Evolutionary conservation across 2,329 filamentous ascomycete genomes (phyloP).

Genomic region (Nemania abortiva): DNA sequence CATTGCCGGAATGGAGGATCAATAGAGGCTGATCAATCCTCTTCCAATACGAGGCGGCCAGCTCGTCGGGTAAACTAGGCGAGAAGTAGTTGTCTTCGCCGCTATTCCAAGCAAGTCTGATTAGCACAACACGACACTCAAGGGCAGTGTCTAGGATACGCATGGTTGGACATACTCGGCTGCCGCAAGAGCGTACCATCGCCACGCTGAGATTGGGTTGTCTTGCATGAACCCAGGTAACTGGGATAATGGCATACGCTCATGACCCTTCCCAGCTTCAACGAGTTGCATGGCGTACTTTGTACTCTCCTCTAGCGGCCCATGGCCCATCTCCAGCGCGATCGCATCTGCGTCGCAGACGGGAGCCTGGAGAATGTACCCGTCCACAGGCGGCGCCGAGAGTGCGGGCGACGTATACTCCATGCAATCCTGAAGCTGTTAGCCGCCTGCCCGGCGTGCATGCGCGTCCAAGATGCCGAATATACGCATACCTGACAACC

Average conservation of each 20-base stretch:
- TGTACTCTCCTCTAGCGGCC: constrained; percentile 60
- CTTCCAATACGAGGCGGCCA: constrained; percentile 74
- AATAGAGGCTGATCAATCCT: constrained; percentile 69
- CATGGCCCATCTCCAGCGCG: constrained; percentile 57
- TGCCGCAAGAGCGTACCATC: constrained; percentile 63
- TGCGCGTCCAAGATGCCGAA: neutral
- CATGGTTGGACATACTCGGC: constrained; percentile 60
- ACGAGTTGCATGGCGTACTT: constrained; percentile 67
- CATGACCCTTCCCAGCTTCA: constrained; percentile 63
- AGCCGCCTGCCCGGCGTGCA: constrained; percentile 14
- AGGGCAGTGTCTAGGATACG: neutral
- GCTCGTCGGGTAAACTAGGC: constrained; percentile 72
- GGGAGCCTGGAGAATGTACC: constrained; percentile 82
- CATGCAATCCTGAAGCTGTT: constrained; percentile 63
- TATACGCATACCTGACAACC: constrained; percentile 63
- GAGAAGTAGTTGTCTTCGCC: constrained; percentile 91
- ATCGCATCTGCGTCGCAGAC: constrained; percentile 81
- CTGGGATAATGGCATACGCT: constrained; percentile 65
- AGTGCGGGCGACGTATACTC: constrained; percentile 63
- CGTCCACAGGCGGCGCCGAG: constrained; percentile 70
- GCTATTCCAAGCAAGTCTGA: constrained; percentile 51
- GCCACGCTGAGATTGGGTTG: constrained; percentile 64
- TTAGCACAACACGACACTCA: neutral
- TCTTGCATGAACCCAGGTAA: constrained; percentile 56
- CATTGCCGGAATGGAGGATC: constrained; percentile 73